Evolutionary conservation across 2,329 filamentous ascomycete species (phyloP).

Genomic region (Rutstroemia sp.): DNA sequence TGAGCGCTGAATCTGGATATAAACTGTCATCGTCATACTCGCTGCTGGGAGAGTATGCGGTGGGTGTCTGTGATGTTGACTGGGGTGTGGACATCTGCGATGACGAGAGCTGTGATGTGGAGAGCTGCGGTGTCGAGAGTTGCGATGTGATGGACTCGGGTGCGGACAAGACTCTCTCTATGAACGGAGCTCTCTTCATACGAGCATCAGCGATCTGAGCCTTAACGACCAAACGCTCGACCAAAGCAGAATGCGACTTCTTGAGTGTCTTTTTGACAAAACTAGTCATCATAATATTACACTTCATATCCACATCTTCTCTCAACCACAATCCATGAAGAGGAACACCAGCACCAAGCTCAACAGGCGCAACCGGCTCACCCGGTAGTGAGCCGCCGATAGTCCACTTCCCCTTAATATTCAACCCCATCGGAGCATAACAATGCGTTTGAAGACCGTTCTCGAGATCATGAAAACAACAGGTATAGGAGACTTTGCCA

Average conservation of each 20-base stretch:
- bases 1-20: background rate
- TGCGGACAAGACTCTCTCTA: background rate
- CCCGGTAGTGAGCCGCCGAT: constrained; percentile 65
- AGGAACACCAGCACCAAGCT: constrained; percentile 60
- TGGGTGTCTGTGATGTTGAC: background rate
- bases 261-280: constrained; percentile 82
- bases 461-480: constrained; percentile 68
- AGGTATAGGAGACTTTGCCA: constrained; percentile 69
- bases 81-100: background rate
- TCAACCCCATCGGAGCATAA: constrained; percentile 74
- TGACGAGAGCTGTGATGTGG: background rate
- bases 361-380: constrained; percentile 56
- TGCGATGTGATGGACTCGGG: background rate
- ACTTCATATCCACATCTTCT: constrained; percentile 80
- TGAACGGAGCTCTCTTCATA: constrained; percentile 13
- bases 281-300: constrained; percentile 65
- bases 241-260: constrained; percentile 63
- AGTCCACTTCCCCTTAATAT: constrained; percentile 72
- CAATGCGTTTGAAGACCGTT: constrained; percentile 74
- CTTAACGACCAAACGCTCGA: constrained; percentile 53
- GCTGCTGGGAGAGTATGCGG: constrained; percentile 6
- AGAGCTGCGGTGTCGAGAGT: background rate
- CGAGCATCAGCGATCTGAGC: constrained; percentile 31
- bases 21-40: constrained; percentile 9
- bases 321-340: constrained; percentile 66